Percentiles rank a stretch among this genome's conserved stretches.
These are phyloP conservation scores for Fusarium hostae DNA, from an alignment of 2,329 filamentous ascomycete genomes.

Conservation along the genomic window DNA sequence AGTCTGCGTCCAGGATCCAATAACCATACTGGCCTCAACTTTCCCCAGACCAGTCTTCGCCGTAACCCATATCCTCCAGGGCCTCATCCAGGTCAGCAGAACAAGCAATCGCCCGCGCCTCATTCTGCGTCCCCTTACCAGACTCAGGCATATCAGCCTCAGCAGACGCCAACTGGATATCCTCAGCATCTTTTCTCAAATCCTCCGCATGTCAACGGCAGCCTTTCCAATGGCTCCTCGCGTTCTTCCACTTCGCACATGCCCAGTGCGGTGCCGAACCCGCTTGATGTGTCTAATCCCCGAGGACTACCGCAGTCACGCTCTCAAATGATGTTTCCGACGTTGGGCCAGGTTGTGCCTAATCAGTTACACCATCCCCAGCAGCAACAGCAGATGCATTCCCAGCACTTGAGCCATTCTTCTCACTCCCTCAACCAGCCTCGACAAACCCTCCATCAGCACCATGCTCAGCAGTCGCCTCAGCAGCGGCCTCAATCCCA, in stretches of 20 bases:
- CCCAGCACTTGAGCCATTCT: slow-evolving; percentile 47
- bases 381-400: slow-evolving; percentile 51
- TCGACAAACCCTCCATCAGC: slow-evolving; percentile 43
- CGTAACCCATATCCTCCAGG: slow-evolving; percentile 58
- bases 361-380: slow-evolving; percentile 59
- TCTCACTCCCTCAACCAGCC: slow-evolving; percentile 43
- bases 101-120: slow-evolving; percentile 66
- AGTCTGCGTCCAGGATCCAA: slow-evolving; percentile 63
- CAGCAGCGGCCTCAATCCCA: slow-evolving; percentile 54
- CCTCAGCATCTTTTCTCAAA: slow-evolving; percentile 65
- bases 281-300: slow-evolving; percentile 58
- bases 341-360: slow-evolving; percentile 56
- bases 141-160: slow-evolving; percentile 62
- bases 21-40: slow-evolving; percentile 64
- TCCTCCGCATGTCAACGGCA: slow-evolving; percentile 59
- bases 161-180: slow-evolving; percentile 62
- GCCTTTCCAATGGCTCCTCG: slow-evolving; percentile 60
- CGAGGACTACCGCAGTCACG: slow-evolving; percentile 56
- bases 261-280: slow-evolving; percentile 61
- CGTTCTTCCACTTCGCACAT: slow-evolving; percentile 58
- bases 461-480: slow-evolving; percentile 47
- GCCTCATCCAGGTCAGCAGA: slow-evolving; percentile 62
- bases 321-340: slow-evolving; percentile 55
- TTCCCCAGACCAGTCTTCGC: slow-evolving; percentile 62
- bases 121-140: slow-evolving; percentile 67